These are phyloP conservation scores for Fragaria nilgerrensis DNA, from an alignment of 306 rosid species.

Conservation along the genomic window DNA sequence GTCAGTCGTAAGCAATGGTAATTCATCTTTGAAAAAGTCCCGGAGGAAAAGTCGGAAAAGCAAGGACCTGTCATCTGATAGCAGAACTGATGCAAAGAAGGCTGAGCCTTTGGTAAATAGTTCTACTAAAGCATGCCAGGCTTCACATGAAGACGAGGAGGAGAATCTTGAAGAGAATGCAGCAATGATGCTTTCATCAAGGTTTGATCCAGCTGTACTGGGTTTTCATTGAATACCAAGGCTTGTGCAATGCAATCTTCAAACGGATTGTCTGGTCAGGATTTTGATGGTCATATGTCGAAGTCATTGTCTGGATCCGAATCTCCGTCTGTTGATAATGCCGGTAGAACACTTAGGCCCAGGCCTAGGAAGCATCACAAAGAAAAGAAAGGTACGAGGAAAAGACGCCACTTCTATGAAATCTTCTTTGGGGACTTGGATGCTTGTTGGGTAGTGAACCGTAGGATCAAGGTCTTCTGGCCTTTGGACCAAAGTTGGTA, in stretches of 20 bases:
- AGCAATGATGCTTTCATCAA: constrained; percentile 92
- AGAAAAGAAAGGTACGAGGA: constrained; percentile 57
- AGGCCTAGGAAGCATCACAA: constrained; percentile 71
- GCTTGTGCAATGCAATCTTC: constrained; percentile 48
- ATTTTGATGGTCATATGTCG: constrained; percentile 41
- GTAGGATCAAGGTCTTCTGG: constrained; percentile 85
- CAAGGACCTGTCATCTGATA: constrained; percentile 38
- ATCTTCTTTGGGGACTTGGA: constrained; percentile 56
- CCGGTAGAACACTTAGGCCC: constrained; percentile 76
- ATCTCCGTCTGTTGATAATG: constrained; percentile 66
- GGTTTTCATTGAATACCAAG: constrained; percentile 60
- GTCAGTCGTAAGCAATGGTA: constrained; percentile 50
- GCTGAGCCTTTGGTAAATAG: constrained; percentile 41
- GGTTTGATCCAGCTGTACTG: constrained; percentile 97
- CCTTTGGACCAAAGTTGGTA: constrained; percentile 98
- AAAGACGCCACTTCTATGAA: constrained; percentile 94
- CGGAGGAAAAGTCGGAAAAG: constrained; percentile 48
- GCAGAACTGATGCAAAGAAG: constrained; percentile 37
- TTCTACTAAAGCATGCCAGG: constrained; percentile 44
- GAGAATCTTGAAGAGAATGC: constrained; percentile 99
- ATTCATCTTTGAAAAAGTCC: constrained; percentile 43
- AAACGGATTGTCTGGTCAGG: constrained; percentile 50
- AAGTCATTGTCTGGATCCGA: constrained; percentile 61
- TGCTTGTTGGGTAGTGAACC: constrained; percentile 71
- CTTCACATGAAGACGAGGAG: constrained; percentile 64